phyloP scores from a whole-genome alignment of 257 asterid genomes.

The Mentha longifolia region DNA sequence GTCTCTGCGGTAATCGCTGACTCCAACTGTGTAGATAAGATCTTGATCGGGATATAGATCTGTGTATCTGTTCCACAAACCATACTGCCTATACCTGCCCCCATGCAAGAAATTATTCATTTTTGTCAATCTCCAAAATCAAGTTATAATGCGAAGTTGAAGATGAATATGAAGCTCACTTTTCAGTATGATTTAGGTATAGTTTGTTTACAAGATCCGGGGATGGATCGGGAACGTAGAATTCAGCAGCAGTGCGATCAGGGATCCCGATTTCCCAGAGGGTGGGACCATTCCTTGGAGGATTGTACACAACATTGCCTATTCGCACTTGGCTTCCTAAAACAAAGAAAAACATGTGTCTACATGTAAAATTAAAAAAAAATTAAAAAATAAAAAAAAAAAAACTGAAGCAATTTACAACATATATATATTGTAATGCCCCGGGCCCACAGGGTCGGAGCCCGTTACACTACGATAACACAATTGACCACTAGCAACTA shows the following conservation, averaged over 20 bases:
- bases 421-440: too few species aligned
- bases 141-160: too few species aligned
- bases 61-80: slow-evolving; percentile 65
- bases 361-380: too few species aligned
- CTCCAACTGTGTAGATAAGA: slow-evolving; percentile 51
- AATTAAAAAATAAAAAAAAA: too few species aligned
- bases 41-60: slow-evolving; percentile 54
- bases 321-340: slow-evolving; percentile 35
- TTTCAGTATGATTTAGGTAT: slow-evolving; percentile 42
- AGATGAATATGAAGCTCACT: slow-evolving; percentile 32
- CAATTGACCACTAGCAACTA: too few species aligned
- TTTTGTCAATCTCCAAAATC: too few species aligned
- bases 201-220: slow-evolving; percentile 46
- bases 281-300: slow-evolving; percentile 68
- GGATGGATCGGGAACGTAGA: slow-evolving; percentile 56
- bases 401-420: too few species aligned
- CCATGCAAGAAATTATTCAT: background rate
- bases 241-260: slow-evolving; percentile 65
- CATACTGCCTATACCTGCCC: slow-evolving; percentile 61
- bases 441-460: too few species aligned
- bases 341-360: too few species aligned
- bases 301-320: slow-evolving; percentile 40
- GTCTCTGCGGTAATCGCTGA: slow-evolving; percentile 46
- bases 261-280: slow-evolving; percentile 75
- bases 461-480: too few species aligned